Base-by-base conservation (phyloP, 768 basidiomycete species). In the Cystobasidium ongulense region DNA sequence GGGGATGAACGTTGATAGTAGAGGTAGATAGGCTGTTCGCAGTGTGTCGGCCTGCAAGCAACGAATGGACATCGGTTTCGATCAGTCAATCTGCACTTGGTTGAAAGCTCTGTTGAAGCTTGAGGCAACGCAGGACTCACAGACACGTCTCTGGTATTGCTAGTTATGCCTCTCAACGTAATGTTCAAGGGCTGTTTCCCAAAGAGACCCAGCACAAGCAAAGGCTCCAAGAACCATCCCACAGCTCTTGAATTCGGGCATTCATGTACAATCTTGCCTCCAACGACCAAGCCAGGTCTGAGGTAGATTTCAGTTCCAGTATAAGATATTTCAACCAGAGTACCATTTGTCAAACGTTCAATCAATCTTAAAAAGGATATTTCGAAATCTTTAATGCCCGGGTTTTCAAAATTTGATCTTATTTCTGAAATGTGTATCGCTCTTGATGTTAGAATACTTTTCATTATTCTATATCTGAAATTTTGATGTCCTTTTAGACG, bases 351-450 rank as follows among this genome's bases (percentile, higher is more conserved):
- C 1, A 90, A 83, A 77, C 91, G 92, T 80, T 97, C 94, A 38
- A 97, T 78, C 18, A 98, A 82, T 57, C 95, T 85, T 52, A 99
- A 81, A 29, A 97, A 84, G 78, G 90, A 93, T 61, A 95, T 87
- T 83, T 99, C 96, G 81, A 88, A 95, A 81, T 98, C 94, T 86
- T 88, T 84, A n/a, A 99, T 82, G 80, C 96, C 96, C 29, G 95
- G 94, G 80, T 98, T 90, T 78, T 92, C 92, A 82, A 97, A 93
- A 36, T 92, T 88, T 0, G 90, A 84, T 31, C 96, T 88, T 74
- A 99, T 96, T 76, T 87, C 88, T 79, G 92, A 88, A 46, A 98
- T 89, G 71, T 87, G 85, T 1, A 95, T 86, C 50, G 88, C 83
- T 78, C 89, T 90, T 64, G 94, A 92, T 62, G 91, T 92, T 41